These are phyloP conservation scores for Asclepias syriaca DNA, from an alignment of 257 asterid species.

Conservation along the genomic window DNA sequence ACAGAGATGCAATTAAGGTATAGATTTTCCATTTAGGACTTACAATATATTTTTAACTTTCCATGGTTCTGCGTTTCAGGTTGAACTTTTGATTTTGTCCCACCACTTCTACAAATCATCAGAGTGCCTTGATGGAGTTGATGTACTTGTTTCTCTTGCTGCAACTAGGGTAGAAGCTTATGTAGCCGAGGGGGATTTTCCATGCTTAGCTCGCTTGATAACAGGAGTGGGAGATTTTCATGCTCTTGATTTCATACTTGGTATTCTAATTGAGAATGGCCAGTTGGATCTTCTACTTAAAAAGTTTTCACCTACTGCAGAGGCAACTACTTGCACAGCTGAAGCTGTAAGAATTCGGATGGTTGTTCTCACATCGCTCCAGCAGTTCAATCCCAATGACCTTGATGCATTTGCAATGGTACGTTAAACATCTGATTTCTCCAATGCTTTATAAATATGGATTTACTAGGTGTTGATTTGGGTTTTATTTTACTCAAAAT, in stretches of 20 bases:
- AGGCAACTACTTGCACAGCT: conserved; percentile 67
- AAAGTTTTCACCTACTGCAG: conserved; percentile 87
- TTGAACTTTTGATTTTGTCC: conserved; percentile 93
- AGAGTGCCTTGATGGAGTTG: conserved; percentile 96
- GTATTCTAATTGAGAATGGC: conserved; percentile 88
- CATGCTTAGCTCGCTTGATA: conserved; percentile 94
- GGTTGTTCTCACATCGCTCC: conserved; percentile 94
- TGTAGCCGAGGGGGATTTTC: conserved; percentile 91
- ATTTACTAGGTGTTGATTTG: not conserved
- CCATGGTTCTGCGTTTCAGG: conserved; percentile 46
- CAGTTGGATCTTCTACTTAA: conserved; percentile 95
- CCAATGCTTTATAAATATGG: not conserved
- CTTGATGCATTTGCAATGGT: conserved; percentile 93
- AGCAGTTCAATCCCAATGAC: conserved; percentile 86
- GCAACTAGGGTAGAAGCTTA: conserved; percentile 95
- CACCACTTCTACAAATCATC: conserved; percentile 99
- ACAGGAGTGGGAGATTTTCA: conserved; percentile 98
- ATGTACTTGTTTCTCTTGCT: conserved; percentile 98
- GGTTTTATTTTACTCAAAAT: not conserved
- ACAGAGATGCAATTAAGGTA: not conserved
- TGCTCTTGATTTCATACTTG: conserved; percentile 87
- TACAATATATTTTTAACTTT: not conserved
- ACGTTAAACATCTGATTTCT: not conserved
- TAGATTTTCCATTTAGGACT: not conserved
- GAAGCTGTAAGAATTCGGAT: conserved; percentile 89